Conservation (phyloP, 331 rosid genomes). For the Phaseolus coccineus region DNA sequence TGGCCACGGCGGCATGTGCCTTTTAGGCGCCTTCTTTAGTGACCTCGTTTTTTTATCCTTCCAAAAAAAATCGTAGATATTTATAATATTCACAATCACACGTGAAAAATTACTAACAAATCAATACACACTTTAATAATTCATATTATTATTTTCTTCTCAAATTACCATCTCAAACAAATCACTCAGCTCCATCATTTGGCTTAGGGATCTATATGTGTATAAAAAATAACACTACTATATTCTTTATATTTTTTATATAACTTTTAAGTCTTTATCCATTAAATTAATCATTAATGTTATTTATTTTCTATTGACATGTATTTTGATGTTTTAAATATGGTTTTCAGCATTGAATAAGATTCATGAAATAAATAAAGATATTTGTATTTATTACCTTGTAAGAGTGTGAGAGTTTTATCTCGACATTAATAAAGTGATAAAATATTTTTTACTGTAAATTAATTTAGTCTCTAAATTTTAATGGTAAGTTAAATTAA, state of each 20-base stretch:
- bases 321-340: too few relatives aligned
- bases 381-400: too few relatives aligned
- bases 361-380: too few relatives aligned
- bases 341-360: too few relatives aligned
- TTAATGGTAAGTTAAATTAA: too few relatives aligned
- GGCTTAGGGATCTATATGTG: background rate
- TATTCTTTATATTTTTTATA: background rate
- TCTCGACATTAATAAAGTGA: too few relatives aligned
- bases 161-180: background rate
- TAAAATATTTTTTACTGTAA: too few relatives aligned
- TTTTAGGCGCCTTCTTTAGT: slow-evolving; percentile 39
- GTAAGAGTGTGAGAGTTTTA: too few relatives aligned
- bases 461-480: too few relatives aligned
- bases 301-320: too few relatives aligned
- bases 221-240: background rate
- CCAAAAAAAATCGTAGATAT: background rate
- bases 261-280: background rate
- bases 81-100: background rate
- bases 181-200: background rate
- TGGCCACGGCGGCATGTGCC: background rate
- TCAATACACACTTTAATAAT: background rate
- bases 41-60: background rate
- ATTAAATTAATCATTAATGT: background rate
- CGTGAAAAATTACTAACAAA: background rate
- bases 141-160: background rate